Evolutionary conservation across 495 filamentous ascomycete genomes (phyloP).

Genomic region (Podospora bellae-mahoneyi): DNA sequence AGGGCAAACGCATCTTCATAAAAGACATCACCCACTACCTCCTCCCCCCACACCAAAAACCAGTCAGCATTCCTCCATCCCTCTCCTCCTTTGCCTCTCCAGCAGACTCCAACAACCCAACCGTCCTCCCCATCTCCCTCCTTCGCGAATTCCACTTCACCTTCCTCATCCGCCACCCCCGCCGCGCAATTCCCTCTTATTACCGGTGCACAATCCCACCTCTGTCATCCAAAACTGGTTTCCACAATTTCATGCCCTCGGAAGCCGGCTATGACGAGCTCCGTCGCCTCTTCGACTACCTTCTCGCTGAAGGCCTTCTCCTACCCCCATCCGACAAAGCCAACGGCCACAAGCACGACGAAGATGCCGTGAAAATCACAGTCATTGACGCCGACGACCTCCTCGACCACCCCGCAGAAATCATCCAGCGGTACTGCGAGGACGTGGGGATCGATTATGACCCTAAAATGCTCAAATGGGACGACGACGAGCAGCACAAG

Average conservation of each 20-base stretch:
- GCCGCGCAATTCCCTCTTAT: slow-evolving; percentile 81
- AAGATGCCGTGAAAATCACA: slow-evolving; percentile 54
- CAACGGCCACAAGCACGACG: slow-evolving; percentile 13
- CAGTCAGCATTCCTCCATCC: slow-evolving; percentile 70
- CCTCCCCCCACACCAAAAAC: slow-evolving; percentile 65
- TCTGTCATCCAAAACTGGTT: slow-evolving; percentile 73
- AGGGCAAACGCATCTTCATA: slow-evolving; percentile 89
- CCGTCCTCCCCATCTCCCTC: slow-evolving; percentile 68
- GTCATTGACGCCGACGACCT: slow-evolving; percentile 95
- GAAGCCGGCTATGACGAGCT: slow-evolving; percentile 92
- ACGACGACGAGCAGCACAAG: slow-evolving; percentile 62
- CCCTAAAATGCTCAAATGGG: slow-evolving; percentile 78
- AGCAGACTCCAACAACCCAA: slow-evolving; percentile 71
- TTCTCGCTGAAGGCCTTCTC: slow-evolving; percentile 52
- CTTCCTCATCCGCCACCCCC: slow-evolving; percentile 95
- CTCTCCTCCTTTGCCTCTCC: slow-evolving; percentile 51
- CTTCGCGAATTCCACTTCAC: slow-evolving; percentile 82
- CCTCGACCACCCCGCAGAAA: slow-evolving; percentile 71
- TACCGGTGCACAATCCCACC: slow-evolving; percentile 95
- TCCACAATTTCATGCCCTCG: slow-evolving; percentile 74
- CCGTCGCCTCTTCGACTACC: slow-evolving; percentile 78
- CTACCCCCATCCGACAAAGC: slow-evolving; percentile 10
- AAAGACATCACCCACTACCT: slow-evolving; percentile 95
- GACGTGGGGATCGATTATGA: slow-evolving; percentile 70
- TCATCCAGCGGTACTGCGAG: slow-evolving; percentile 73